Conservation (phyloP, 305 asterid species). For the Fraxinus latifolia region DNA sequence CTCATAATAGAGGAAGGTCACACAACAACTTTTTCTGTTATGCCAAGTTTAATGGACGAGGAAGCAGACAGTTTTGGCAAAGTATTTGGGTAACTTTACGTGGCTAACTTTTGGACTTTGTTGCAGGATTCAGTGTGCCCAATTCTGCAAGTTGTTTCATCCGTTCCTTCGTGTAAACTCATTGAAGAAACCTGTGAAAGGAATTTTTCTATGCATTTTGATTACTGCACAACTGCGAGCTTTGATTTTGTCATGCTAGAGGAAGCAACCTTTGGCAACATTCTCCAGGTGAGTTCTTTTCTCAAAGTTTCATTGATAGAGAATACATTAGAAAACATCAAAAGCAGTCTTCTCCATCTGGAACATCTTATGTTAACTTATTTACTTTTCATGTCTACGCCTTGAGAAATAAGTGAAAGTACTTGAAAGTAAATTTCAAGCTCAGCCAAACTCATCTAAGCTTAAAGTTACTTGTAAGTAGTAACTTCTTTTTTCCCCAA, state of each 20-base stretch:
- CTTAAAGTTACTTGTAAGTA: background rate
- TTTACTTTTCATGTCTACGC: background rate
- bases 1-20: constrained; percentile 73
- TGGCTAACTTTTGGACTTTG: constrained; percentile 57
- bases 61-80: constrained; percentile 76
- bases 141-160: constrained; percentile 77
- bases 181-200: constrained; percentile 90
- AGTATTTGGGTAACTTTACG: constrained; percentile 36
- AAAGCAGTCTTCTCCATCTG: background rate
- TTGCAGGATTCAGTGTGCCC: constrained; percentile 97
- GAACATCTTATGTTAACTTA: background rate
- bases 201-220: constrained; percentile 82
- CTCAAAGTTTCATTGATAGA: background rate
- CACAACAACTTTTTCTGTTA: constrained; percentile 79
- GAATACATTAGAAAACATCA: background rate
- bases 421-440: background rate
- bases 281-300: constrained; percentile 69
- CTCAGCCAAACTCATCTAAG: background rate
- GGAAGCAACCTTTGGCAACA: constrained; percentile 60
- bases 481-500: background rate
- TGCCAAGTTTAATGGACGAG: constrained; percentile 83
- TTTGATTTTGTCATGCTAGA: constrained; percentile 81
- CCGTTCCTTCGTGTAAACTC: constrained; percentile 80
- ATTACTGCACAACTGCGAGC: constrained; percentile 86
- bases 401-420: background rate